Evolutionary conservation across 495 filamentous ascomycete genomes (phyloP), one percentile per base, ranked within the genome.

Genomic region (Aspergillus haitiensis): DNA sequence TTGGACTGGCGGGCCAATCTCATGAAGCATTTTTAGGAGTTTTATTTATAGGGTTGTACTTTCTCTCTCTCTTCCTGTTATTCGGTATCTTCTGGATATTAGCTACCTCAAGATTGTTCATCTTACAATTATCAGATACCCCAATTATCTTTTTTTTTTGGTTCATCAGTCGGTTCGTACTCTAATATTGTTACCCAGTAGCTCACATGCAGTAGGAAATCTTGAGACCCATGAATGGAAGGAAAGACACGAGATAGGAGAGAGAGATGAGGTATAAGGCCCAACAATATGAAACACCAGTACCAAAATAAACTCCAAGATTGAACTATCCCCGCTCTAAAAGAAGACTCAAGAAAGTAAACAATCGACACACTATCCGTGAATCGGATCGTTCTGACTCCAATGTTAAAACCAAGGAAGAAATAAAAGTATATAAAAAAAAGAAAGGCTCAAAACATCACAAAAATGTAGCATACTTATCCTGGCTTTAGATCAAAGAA

Each of bases 1-100:
- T 60, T 48, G 40, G 52, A 35, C 49, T 44, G 5, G 13, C 16
- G 18, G 47, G 10, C 27, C 50, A 47, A 47, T 64, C 64, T 65
- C 33, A 68, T 66, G 61, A 48, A 47, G 65, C 62, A 64, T 67
- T 62, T 64, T 46, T 57, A 46, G 62, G 62, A 67, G 65, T 64
- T 62, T 55, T 54, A 34, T 33, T 27, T 27, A 27, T 27, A 27
- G 21, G 21, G 21, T 27, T 1, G 21, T 35, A 27, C 18, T 48
- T 40, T 44, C 36, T 47, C 15, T 47, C 15, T 63, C 13, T 64
- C 12, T 60, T 34, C 51, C 16, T 37, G 7, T 15, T 31, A 47
- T 13, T 52, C 47, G 21, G 21, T 27, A 27, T 39, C 36, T 52
- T 21, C 56, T 52, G 11, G 16, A 11, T 54, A 35, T 61, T 52